Evolutionary conservation across 1,284 basidiomycete genomes (phyloP), one percentile per base, ranked within the genome.

Genomic region (Ceratobasidium sp.): DNA sequence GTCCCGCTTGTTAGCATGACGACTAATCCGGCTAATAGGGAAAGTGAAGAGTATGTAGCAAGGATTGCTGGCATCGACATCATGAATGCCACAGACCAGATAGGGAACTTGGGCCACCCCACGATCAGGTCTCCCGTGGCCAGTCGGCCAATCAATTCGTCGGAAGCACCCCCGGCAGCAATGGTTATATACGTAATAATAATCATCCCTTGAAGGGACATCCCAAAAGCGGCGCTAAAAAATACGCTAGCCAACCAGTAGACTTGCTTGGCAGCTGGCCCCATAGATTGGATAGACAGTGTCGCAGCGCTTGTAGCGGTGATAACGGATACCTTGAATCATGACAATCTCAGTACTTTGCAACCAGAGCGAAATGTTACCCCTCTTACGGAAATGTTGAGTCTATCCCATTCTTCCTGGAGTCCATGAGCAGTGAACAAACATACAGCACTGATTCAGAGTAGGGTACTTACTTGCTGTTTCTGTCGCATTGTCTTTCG

Each of bases 401-500:
- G 34, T 28, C 64, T 39, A 23, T 67, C 64, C 64, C 64, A 69
- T 45, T 58, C 65, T 28, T 48, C 59, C 59, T 61, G 21, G 5
- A 21, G n/a, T 5, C 39, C n/a, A n/a, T n/a, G n/a, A n/a, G n/a
- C n/a, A n/a, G n/a, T n/a, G n/a, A n/a, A n/a, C n/a, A n/a, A n/a
- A n/a, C n/a, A n/a, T n/a, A n/a, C n/a, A n/a, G n/a, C n/a, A n/a
- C n/a, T n/a, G n/a, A n/a, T n/a, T n/a, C n/a, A n/a, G n/a, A n/a
- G n/a, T n/a, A n/a, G n/a, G n/a, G n/a, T n/a, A 45, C 64, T 67
- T 21, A 55, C 64, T 23, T 55, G 64, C 18, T 67, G 64, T 39
- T 67, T 67, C 12, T 65, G 62, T 9, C 62, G 62, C 62, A 65
- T 65, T 4, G 48, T 65, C 16, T 65, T 65, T 21, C n/a, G n/a